Percentiles rank a stretch among this genome's conserved stretches.
These are phyloP conservation scores for Stentor roeselii DNA, from an alignment of 73 alveolate species.

Conservation along the genomic window DNA sequence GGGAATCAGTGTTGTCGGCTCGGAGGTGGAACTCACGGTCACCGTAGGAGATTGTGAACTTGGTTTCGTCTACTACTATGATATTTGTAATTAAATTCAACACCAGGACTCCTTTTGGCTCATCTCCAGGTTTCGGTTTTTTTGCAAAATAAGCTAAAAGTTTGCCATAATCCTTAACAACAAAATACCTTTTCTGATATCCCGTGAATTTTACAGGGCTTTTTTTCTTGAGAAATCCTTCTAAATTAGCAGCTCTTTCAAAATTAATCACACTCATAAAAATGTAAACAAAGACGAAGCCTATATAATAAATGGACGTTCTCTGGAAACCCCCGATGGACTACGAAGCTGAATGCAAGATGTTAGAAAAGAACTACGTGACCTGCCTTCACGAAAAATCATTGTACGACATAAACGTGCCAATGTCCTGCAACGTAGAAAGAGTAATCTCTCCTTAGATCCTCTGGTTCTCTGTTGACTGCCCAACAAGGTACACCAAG, in stretches of 20 bases:
- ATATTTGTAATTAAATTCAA: slow-evolving; percentile 36
- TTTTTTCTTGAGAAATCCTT: slow-evolving; percentile 67
- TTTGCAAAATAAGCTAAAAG: slow-evolving; percentile 34
- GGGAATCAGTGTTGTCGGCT: slow-evolving; percentile 49
- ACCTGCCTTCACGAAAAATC: slow-evolving; percentile 17
- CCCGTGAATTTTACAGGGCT: slow-evolving; percentile 53
- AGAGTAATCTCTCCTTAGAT: background rate
- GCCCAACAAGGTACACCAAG: background rate
- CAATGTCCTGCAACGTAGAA: slow-evolving; percentile 26
- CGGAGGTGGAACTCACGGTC: slow-evolving; percentile 49
- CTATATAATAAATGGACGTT: slow-evolving; percentile 15
- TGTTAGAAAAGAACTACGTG: slow-evolving; percentile 21
- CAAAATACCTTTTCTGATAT: slow-evolving; percentile 55
- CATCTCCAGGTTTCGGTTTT: slow-evolving; percentile 37
- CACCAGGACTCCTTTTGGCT: slow-evolving; percentile 68
- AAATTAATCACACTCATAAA: background rate
- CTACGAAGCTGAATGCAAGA: slow-evolving; percentile 8
- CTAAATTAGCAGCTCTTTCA: slow-evolving; percentile 24
- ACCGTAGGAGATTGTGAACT: slow-evolving; percentile 30
- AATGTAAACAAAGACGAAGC: background rate
- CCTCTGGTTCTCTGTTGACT: slow-evolving; percentile 19
- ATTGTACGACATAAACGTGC: background rate
- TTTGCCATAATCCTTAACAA: slow-evolving; percentile 23
- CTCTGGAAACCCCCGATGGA: slow-evolving; percentile 20
- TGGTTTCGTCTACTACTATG: slow-evolving; percentile 28